phyloP scores from a whole-genome alignment of 805 yeast genomes.

The Saccharomyces mikatae region DNA sequence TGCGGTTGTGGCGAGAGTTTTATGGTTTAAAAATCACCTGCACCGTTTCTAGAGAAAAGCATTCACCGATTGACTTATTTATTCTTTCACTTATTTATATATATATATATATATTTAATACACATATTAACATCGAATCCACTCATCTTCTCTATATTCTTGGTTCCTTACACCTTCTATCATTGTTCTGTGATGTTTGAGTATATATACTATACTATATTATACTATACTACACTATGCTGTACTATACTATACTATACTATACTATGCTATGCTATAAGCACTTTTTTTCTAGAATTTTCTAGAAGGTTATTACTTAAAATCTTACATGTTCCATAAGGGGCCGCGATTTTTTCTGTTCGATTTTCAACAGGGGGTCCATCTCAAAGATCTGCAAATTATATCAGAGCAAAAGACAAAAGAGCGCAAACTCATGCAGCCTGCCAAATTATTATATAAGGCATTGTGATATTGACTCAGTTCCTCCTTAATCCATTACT shows the following conservation, averaged over 20 bases:
- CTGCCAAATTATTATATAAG: not conserved
- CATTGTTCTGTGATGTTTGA: not conserved
- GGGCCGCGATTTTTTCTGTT: not conserved
- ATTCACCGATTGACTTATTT: conserved; percentile 4
- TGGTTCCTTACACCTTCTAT: not conserved
- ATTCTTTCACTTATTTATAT: conserved; percentile 8
- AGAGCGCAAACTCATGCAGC: not conserved
- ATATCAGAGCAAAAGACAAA: not conserved
- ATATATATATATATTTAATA: conserved; percentile 3
- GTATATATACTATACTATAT: too few species aligned
- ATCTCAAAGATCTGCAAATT: not conserved
- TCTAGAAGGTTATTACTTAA: conserved; percentile 4
- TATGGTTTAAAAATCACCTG: conserved; percentile 55
- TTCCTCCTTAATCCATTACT: not conserved
- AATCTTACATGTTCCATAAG: not conserved
- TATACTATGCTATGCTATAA: too few species aligned
- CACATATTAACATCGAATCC: not conserved
- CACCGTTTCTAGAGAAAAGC: not conserved
- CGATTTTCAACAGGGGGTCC: not conserved
- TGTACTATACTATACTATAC: too few species aligned
- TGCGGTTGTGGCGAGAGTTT: conserved; percentile 99
- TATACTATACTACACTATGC: too few species aligned
- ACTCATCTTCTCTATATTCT: not conserved
- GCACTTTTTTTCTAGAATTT: conserved; percentile 4
- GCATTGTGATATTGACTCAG: not conserved